A percentile compares a stretch with the other conserved stretches of the same genome.
Conservation (phyloP, 495 filamentous ascomycete species). For the Aspergillus steynii region DNA sequence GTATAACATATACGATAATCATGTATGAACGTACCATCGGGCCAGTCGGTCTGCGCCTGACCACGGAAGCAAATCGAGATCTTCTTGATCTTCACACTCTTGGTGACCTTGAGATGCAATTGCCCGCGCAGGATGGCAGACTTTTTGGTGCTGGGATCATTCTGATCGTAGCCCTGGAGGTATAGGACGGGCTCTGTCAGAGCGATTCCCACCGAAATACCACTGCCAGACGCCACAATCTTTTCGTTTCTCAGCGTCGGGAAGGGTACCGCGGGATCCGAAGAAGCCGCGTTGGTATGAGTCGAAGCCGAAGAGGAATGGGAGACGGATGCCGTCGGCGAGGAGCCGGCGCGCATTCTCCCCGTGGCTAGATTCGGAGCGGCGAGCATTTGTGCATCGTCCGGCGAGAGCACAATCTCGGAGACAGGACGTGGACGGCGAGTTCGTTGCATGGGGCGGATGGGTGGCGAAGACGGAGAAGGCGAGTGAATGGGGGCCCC, state of each 20-base stretch:
- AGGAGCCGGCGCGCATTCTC: slow-evolving; percentile 33
- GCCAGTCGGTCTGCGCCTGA: slow-evolving; percentile 90
- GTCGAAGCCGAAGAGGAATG: slow-evolving; percentile 12
- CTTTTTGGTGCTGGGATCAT: slow-evolving; percentile 64
- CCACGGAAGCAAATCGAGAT: slow-evolving; percentile 84
- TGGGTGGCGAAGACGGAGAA: slow-evolving; percentile 25
- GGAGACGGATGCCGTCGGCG: slow-evolving; percentile 34
- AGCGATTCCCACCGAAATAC: slow-evolving; percentile 68
- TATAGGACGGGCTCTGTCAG: slow-evolving; percentile 90
- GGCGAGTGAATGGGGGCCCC: slow-evolving; percentile 32
- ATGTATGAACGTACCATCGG: slow-evolving; percentile 64
- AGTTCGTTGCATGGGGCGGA: slow-evolving; percentile 24
- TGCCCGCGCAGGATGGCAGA: slow-evolving; percentile 86
- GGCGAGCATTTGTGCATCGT: slow-evolving; percentile 31
- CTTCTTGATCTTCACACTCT: slow-evolving; percentile 93
- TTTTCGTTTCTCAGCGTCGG: slow-evolving; percentile 55
- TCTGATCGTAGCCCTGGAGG: slow-evolving; percentile 87
- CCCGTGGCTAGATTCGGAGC: slow-evolving; percentile 24
- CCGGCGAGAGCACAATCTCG: slow-evolving; percentile 42
- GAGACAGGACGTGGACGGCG: slow-evolving; percentile 39
- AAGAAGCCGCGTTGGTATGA: slow-evolving; percentile 14
- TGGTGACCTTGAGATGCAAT: slow-evolving; percentile 78
- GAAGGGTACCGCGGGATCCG: slow-evolving; percentile 36
- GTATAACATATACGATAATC: too few relatives aligned
- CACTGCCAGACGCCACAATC: slow-evolving; percentile 72